Conservation (phyloP, 805 yeast species). For the Monosporozyma yasuniensis region DNA sequence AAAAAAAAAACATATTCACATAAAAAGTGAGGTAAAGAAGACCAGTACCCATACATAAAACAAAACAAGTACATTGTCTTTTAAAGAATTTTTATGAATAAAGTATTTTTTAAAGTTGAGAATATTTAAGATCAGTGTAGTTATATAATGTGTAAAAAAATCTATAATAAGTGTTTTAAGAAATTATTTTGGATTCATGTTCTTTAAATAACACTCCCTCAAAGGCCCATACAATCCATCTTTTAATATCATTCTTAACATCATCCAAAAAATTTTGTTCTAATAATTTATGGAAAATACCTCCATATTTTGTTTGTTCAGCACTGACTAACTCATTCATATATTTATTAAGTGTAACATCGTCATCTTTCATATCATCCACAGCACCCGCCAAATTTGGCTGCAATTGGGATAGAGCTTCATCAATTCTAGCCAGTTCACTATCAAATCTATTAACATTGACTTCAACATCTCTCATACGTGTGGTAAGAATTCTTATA, state of each 20-base stretch:
- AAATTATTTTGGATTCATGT: slow-evolving; percentile 13
- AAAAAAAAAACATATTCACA: too few relatives aligned
- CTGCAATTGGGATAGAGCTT: slow-evolving; percentile 8
- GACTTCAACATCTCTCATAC: slow-evolving; percentile 61
- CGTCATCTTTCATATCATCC: slow-evolving; percentile 8
- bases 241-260: slow-evolving; percentile 9
- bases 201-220: slow-evolving; percentile 6
- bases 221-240: slow-evolving; percentile 16
- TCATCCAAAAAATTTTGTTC: slow-evolving; percentile 9
- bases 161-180: slow-evolving; percentile 5
- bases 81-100: neutral
- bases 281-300: slow-evolving; percentile 12
- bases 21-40: too few relatives aligned
- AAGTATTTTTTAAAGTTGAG: neutral
- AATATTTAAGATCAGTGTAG: neutral
- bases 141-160: neutral
- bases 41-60: too few relatives aligned
- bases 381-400: slow-evolving; percentile 10
- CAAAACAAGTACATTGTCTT: too few relatives aligned
- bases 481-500: slow-evolving; percentile 45
- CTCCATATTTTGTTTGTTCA: slow-evolving; percentile 14
- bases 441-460: slow-evolving; percentile 39
- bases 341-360: slow-evolving; percentile 12
- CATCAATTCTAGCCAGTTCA: slow-evolving; percentile 16
- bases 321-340: slow-evolving; percentile 9